Conservation (phyloP, 2,329 filamentous ascomycete genomes). For the Coniochaeta pulveracea region DNA sequence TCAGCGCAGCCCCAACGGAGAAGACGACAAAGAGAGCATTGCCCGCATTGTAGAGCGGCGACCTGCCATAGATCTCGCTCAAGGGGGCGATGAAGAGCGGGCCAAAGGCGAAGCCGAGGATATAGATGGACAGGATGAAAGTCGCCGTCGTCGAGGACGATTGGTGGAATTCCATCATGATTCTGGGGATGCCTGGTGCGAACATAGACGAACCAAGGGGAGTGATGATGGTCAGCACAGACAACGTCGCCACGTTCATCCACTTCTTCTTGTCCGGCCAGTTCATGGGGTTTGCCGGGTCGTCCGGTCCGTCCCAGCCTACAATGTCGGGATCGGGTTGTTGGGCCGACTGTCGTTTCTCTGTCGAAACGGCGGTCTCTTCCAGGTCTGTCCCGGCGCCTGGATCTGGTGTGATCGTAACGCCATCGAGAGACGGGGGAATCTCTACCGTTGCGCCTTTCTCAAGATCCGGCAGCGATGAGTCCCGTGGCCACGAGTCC, state of each 20-base stretch:
- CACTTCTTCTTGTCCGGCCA: slow-evolving; percentile 46
- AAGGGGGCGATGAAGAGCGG: slow-evolving; percentile 39
- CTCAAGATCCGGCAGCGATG: background rate
- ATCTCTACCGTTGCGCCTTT: background rate
- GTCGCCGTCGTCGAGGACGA: slow-evolving; percentile 27
- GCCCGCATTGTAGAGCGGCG: slow-evolving; percentile 28
- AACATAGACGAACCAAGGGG: slow-evolving; percentile 45
- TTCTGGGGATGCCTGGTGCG: slow-evolving; percentile 35
- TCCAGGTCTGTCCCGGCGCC: background rate
- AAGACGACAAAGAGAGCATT: slow-evolving; percentile 37
- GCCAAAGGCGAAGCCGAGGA: slow-evolving; percentile 43
- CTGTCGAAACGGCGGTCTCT: background rate
- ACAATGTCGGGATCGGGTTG: slow-evolving; percentile 27
- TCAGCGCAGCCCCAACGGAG: slow-evolving; percentile 48
- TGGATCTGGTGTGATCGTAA: background rate
- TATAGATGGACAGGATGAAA: slow-evolving; percentile 46
- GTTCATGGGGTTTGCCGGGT: slow-evolving; percentile 39
- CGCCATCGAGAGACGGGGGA: slow-evolving; percentile 1
- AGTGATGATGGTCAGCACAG: slow-evolving; percentile 48
- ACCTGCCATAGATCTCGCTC: slow-evolving; percentile 38
- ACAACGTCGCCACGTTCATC: slow-evolving; percentile 41
- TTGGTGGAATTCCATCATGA: slow-evolving; percentile 43
- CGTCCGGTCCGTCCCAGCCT: slow-evolving; percentile 40
- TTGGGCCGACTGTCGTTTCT: slow-evolving; percentile 2
- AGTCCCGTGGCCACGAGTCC: slow-evolving; percentile 1